A percentile compares a stretch with the other conserved stretches of the same genome.
Conservation (phyloP, 1,284 basidiomycete genomes). For the Gastroboletus turbinatus region DNA sequence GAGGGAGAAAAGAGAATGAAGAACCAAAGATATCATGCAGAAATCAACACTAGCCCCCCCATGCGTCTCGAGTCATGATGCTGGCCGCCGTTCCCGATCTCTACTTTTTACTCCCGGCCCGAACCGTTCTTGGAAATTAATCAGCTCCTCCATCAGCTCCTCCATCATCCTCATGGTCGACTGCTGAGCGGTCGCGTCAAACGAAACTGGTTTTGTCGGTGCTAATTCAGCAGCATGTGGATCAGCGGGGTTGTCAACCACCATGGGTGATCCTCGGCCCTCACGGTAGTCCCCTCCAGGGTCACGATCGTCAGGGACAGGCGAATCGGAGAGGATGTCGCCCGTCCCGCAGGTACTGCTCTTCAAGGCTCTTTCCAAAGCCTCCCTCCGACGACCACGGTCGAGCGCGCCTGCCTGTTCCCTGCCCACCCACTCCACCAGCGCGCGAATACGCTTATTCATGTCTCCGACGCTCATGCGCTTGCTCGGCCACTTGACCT, state of each 20-base stretch:
- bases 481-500: conserved; percentile 93
- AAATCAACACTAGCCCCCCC: conserved; percentile 10
- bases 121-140: conserved; percentile 84
- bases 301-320: conserved; percentile 18
- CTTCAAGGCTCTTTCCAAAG: conserved; percentile 57
- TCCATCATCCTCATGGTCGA: conserved; percentile 82
- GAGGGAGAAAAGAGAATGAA: neutral
- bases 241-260: conserved; percentile 19
- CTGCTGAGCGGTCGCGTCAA: conserved; percentile 16
- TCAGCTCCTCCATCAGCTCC: conserved; percentile 83
- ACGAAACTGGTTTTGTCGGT: conserved; percentile 4
- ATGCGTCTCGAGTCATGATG: conserved; percentile 33
- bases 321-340: conserved; percentile 4
- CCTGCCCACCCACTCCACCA: conserved; percentile 90
- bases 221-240: conserved; percentile 6
- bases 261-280: conserved; percentile 27
- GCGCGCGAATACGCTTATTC: conserved; percentile 90
- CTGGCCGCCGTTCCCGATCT: conserved; percentile 51
- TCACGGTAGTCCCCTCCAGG: conserved; percentile 13
- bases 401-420: conserved; percentile 79
- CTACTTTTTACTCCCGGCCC: conserved; percentile 59
- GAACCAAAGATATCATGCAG: conserved; percentile 15
- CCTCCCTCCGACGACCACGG: conserved; percentile 65
- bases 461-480: conserved; percentile 94
- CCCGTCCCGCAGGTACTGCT: conserved; percentile 27